Percentiles rank a stretch among this genome's conserved stretches.
phyloP scores from a whole-genome alignment of 177 flowering plant species.

The Tripterygium wilfordii region DNA sequence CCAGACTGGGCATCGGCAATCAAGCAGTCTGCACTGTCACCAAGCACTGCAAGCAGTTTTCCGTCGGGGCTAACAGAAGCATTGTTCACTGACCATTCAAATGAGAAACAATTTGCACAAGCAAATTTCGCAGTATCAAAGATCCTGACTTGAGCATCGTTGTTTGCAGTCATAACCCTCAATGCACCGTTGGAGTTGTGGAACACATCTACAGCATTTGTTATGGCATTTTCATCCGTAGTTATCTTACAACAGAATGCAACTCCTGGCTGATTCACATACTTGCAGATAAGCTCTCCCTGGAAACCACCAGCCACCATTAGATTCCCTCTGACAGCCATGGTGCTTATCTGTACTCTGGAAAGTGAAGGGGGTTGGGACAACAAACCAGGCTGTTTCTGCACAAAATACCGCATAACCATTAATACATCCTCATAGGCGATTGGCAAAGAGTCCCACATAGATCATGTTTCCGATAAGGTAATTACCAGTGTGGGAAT shows the following conservation, averaged over 20 bases:
- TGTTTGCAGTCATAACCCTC: constrained; percentile 72
- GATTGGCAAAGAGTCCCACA: too few relatives aligned
- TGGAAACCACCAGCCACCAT: constrained; percentile 92
- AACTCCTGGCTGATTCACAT: constrained; percentile 59
- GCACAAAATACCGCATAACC: constrained; percentile 5
- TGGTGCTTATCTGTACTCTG: constrained; percentile 89
- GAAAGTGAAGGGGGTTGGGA: constrained; percentile 61
- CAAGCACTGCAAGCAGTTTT: constrained; percentile 74
- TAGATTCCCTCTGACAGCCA: constrained; percentile 71
- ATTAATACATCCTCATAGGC: too few relatives aligned
- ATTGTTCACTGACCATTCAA: constrained; percentile 90
- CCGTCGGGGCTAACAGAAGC: constrained; percentile 80
- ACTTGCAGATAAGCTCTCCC: constrained; percentile 96
- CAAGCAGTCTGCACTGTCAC: constrained; percentile 79
- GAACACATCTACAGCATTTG: constrained; percentile 76
- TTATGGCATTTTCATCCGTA: constrained; percentile 73
- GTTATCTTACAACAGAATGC: constrained; percentile 67
- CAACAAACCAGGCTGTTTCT: constrained; percentile 53
- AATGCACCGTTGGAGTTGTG: constrained; percentile 40
- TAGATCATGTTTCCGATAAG: too few relatives aligned
- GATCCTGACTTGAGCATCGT: constrained; percentile 69
- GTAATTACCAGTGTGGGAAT: constrained; percentile 50
- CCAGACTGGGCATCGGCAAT: constrained; percentile 76
- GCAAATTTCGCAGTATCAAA: constrained; percentile 58
- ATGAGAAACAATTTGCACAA: constrained; percentile 42